phyloP scores from a whole-genome alignment of 306 rosid species.

The Quercus aquifolioides region DNA sequence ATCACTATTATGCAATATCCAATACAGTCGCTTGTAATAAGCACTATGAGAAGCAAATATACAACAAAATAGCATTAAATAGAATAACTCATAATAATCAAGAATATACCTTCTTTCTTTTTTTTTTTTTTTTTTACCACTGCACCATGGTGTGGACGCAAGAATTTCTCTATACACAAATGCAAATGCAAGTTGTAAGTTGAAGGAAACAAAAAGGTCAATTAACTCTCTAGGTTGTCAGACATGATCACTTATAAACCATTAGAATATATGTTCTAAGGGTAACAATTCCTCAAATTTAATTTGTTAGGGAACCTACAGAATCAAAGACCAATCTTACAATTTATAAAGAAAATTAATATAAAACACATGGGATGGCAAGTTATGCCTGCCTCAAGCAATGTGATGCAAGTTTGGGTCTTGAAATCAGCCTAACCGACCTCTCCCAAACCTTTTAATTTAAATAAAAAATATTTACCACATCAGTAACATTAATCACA shows the following conservation, averaged over 20 bases:
- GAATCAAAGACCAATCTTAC: too few species aligned
- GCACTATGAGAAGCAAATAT: too few species aligned
- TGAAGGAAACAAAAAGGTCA: constrained; percentile 3
- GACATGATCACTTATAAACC: not conserved
- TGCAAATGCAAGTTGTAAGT: constrained; percentile 55
- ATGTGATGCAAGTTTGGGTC: too few species aligned
- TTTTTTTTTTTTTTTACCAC: constrained; percentile 68
- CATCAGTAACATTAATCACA: too few species aligned
- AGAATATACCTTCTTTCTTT: not conserved
- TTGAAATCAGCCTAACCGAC: too few species aligned
- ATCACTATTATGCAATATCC: too few species aligned
- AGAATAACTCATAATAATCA: not conserved
- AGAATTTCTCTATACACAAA: constrained; percentile 81
- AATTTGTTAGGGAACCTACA: not conserved
- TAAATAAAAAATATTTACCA: too few species aligned
- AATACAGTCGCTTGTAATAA: too few species aligned
- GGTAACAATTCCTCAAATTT: not conserved
- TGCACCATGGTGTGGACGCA: constrained; percentile 33
- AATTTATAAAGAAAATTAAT: too few species aligned
- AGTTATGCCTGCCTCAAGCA: too few species aligned
- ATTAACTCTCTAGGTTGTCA: not conserved
- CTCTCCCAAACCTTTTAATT: too few species aligned
- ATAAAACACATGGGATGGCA: too few species aligned
- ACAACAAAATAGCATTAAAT: not conserved
- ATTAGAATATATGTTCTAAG: not conserved